Percentiles rank a stretch among this genome's conserved stretches.
Conservation (phyloP, 352 stramenopile species). For the Phytophthora megakarya region DNA sequence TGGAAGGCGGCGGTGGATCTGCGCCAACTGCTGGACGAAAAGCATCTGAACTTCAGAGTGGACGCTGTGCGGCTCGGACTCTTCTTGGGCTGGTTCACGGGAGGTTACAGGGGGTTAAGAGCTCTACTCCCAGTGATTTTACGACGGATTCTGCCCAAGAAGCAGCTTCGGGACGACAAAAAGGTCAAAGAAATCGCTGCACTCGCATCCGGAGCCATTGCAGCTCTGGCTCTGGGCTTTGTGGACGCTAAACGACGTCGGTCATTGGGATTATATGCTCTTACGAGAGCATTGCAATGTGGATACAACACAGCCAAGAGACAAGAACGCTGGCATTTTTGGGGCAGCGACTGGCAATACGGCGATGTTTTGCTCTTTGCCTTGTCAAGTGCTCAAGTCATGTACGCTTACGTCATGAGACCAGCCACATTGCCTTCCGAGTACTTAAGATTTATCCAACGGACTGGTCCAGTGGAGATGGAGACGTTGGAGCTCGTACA, state of each 20-base stretch:
- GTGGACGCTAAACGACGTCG: slow-evolving; percentile 71
- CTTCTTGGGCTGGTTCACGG: slow-evolving; percentile 87
- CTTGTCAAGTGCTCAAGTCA: slow-evolving; percentile 79
- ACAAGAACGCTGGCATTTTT: slow-evolving; percentile 86
- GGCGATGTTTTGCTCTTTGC: slow-evolving; percentile 82
- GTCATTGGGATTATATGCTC: slow-evolving; percentile 81
- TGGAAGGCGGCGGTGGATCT: slow-evolving; percentile 59
- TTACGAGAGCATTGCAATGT: slow-evolving; percentile 82
- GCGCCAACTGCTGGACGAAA: slow-evolving; percentile 72
- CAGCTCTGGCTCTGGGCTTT: slow-evolving; percentile 64
- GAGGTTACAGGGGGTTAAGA: slow-evolving; percentile 67
- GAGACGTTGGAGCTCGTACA: slow-evolving; percentile 74
- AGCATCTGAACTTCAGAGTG: slow-evolving; percentile 77
- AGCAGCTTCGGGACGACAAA: slow-evolving; percentile 25
- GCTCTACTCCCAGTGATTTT: slow-evolving; percentile 60
- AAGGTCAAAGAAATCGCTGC: slow-evolving; percentile 55
- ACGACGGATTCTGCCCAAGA: slow-evolving; percentile 31
- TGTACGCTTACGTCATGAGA: slow-evolving; percentile 88
- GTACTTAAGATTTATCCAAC: slow-evolving; percentile 87
- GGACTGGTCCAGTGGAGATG: slow-evolving; percentile 64
- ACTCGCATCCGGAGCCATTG: slow-evolving; percentile 61
- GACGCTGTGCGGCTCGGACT: slow-evolving; percentile 87
- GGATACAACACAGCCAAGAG: slow-evolving; percentile 87
- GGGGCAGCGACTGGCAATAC: slow-evolving; percentile 84
- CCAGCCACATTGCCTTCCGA: slow-evolving; percentile 68